Evolutionary conservation across 2,329 filamentous ascomycete genomes (phyloP).

Genomic region (Eutypella sp.): DNA sequence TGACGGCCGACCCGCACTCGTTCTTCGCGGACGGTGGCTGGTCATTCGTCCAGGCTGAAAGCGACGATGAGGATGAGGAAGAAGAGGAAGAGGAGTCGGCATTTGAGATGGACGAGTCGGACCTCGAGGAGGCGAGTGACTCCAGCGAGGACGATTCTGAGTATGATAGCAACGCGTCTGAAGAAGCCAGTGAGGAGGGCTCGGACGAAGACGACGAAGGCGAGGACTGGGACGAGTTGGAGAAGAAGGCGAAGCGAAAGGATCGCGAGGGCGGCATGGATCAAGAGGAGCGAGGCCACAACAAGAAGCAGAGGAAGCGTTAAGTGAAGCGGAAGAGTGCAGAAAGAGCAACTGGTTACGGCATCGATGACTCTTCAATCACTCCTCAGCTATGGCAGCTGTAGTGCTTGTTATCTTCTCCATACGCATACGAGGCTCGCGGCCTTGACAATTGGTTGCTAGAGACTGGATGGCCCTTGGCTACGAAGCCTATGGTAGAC

Average conservation of each 20-base stretch:
- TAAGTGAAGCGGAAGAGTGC: conserved; percentile 14
- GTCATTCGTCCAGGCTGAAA: conserved; percentile 85
- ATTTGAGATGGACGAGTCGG: conserved; percentile 85
- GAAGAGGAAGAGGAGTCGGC: conserved; percentile 87
- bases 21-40: conserved; percentile 96
- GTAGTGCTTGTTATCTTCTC: too few relatives aligned
- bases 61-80: conserved; percentile 76
- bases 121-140: conserved; percentile 76
- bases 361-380: not conserved
- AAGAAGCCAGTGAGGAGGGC: conserved; percentile 73
- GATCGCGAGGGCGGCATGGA: conserved; percentile 65
- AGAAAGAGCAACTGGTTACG: not conserved
- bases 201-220: conserved; percentile 68
- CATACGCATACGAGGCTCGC: too few relatives aligned
- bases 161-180: conserved; percentile 84
- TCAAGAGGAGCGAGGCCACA: conserved; percentile 68
- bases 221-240: conserved; percentile 92
- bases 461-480: not conserved
- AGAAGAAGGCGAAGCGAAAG: conserved; percentile 83
- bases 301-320: conserved; percentile 60
- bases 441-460: not conserved
- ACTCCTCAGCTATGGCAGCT: too few relatives aligned
- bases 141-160: conserved; percentile 80
- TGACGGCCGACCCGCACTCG: conserved; percentile 84
- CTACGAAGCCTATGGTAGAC: not conserved